Evolutionary conservation across 257 asterid genomes (phyloP).

Genomic region (Ballota nigra): DNA sequence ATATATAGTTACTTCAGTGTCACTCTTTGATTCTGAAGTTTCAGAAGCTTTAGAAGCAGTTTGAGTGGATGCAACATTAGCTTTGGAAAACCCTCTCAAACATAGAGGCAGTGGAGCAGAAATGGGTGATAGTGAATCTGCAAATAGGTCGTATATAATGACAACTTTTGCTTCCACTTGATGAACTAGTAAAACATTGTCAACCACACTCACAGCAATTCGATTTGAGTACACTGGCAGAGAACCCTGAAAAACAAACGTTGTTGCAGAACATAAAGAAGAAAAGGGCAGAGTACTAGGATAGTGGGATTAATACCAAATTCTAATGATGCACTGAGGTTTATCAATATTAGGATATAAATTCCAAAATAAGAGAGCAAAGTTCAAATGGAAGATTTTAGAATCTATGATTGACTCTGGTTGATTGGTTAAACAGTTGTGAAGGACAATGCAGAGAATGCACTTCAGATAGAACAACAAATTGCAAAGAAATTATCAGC

Average conservation of each 20-base stretch:
- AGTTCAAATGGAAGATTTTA: background rate
- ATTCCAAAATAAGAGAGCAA: background rate
- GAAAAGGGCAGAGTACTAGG: conserved; percentile 4
- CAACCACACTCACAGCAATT: conserved; percentile 75
- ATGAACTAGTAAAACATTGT: no score
- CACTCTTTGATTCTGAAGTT: no score
- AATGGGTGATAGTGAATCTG: conserved; percentile 73
- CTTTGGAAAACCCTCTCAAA: conserved; percentile 65
- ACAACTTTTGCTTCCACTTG: conserved; percentile 96
- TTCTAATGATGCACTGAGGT: background rate
- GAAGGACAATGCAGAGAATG: conserved; percentile 1
- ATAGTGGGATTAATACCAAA: background rate
- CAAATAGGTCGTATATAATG: conserved; percentile 71
- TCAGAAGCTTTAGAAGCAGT: no score
- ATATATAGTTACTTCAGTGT: no score
- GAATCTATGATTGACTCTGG: background rate
- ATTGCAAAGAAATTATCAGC: background rate
- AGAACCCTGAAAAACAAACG: conserved; percentile 66
- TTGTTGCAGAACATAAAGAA: conserved; percentile 16
- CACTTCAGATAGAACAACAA: conserved; percentile 2
- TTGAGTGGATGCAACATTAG: no score
- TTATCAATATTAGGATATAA: background rate
- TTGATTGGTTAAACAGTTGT: background rate
- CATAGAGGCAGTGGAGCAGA: conserved; percentile 96
- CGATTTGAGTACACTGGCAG: conserved; percentile 76